Evolutionary conservation across 192 early-diverging fungal species (phyloP).

Genomic region (Entomortierella beljakovae): DNA sequence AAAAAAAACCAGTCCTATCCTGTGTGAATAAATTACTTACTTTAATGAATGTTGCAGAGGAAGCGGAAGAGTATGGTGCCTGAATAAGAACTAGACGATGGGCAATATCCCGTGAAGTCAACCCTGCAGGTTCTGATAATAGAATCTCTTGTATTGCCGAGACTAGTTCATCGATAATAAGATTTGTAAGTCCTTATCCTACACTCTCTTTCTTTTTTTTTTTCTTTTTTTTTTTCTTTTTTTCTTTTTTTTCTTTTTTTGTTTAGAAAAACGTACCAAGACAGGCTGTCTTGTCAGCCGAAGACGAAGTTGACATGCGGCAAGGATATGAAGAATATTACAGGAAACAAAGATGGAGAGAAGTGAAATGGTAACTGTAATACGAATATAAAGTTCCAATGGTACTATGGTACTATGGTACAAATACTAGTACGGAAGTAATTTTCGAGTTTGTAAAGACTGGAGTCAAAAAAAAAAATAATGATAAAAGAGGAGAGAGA

Average conservation of each 20-base stretch:
- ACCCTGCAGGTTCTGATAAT: constrained; percentile 23
- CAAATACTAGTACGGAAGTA: no score
- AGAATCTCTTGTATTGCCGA: constrained; percentile 49
- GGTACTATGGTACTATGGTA: no score
- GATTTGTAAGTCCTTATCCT: not conserved
- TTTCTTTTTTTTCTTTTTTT: no score
- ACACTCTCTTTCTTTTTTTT: not conserved
- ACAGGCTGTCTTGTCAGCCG: constrained; percentile 47
- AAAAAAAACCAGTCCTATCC: constrained; percentile 4
- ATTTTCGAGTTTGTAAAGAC: not conserved
- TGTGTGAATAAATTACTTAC: constrained; percentile 15
- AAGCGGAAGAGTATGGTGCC: constrained; percentile 44
- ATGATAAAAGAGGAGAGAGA: not conserved
- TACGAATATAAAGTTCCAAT: no score
- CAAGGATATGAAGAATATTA: constrained; percentile 14
- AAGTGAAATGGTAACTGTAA: no score
- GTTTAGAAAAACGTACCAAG: constrained; percentile 34
- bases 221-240: no score
- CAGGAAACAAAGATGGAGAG: no score
- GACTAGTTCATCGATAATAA: constrained; percentile 14
- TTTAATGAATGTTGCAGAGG: constrained; percentile 40
- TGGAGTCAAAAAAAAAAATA: not conserved
- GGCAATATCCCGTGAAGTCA: constrained; percentile 48
- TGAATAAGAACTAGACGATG: constrained; percentile 39
- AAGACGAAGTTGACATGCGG: constrained; percentile 50